Evolutionary conservation across 2,329 filamentous ascomycete species (phyloP).

Genomic region (Aaosphaeria pasadenensis): DNA sequence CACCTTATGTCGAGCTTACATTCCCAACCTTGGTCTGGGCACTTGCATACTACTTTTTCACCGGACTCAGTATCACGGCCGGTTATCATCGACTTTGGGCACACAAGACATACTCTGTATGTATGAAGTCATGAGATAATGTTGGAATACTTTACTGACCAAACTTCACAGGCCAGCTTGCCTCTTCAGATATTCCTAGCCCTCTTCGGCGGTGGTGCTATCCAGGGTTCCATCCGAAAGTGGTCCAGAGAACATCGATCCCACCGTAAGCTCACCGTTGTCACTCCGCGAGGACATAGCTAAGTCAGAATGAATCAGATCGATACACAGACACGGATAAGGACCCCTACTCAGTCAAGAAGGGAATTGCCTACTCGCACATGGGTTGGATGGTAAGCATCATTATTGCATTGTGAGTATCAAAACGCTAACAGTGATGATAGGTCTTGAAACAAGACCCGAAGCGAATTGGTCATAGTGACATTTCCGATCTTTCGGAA

Average conservation of each 20-base stretch:
- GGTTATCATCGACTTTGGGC: constrained; percentile 69
- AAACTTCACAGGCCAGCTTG: constrained; percentile 12
- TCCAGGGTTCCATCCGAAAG: constrained; percentile 49
- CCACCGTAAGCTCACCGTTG: constrained; percentile 22
- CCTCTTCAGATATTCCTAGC: constrained; percentile 47
- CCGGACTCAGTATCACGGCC: constrained; percentile 57
- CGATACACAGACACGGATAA: constrained; percentile 51
- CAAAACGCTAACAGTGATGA: too few species aligned
- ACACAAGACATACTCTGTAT: constrained; percentile 44
- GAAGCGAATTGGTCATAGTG: constrained; percentile 47
- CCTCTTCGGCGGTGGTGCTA: constrained; percentile 44
- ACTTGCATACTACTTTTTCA: constrained; percentile 75
- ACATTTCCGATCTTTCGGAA: constrained; percentile 50
- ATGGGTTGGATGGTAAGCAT: constrained; percentile 45
- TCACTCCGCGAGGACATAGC: too few species aligned
- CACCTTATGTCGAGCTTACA: constrained; percentile 73
- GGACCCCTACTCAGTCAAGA: constrained; percentile 49
- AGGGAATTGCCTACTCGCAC: constrained; percentile 47
- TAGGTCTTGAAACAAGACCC: constrained; percentile 47
- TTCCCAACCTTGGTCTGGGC: constrained; percentile 69
- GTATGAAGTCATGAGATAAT: too few species aligned
- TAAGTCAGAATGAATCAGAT: constrained; percentile 12
- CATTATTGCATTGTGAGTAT: too few species aligned
- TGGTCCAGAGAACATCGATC: constrained; percentile 49
- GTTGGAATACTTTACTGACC: too few species aligned